Conservation (phyloP, 2,329 filamentous ascomycete genomes). For the Colletotrichum eremochloae region DNA sequence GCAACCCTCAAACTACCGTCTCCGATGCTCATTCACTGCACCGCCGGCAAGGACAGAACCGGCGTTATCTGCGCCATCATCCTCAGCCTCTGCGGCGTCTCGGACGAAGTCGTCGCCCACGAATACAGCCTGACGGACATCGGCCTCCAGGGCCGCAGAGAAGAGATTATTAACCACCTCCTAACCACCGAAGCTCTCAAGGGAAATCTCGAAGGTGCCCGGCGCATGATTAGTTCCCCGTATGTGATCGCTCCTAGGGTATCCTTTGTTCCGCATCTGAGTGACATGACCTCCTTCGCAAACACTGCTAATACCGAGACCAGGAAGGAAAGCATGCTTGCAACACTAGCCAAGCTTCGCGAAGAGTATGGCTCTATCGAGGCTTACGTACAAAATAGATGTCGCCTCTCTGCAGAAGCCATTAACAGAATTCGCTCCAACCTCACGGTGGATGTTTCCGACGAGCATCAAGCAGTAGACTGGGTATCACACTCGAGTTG, state of each 20-base stretch:
- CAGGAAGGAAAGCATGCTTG: slow-evolving; percentile 63
- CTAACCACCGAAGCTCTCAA: slow-evolving; percentile 64
- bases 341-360: slow-evolving; percentile 67
- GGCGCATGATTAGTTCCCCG: slow-evolving; percentile 60
- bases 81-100: slow-evolving; percentile 73
- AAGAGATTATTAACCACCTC: slow-evolving; percentile 64
- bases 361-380: slow-evolving; percentile 74
- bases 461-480: slow-evolving; percentile 24
- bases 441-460: slow-evolving; percentile 55
- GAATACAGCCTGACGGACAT: slow-evolving; percentile 78
- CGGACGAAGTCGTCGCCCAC: slow-evolving; percentile 68
- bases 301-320: slow-evolving; percentile 1
- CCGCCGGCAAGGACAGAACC: slow-evolving; percentile 83
- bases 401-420: slow-evolving; percentile 68
- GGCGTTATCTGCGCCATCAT: slow-evolving; percentile 78
- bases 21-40: slow-evolving; percentile 78
- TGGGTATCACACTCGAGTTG: slow-evolving; percentile 31
- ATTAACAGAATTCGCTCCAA: slow-evolving; percentile 66
- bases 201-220: slow-evolving; percentile 59
- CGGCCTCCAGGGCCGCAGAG: slow-evolving; percentile 68
- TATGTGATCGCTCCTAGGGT: slow-evolving; percentile 45
- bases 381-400: slow-evolving; percentile 70
- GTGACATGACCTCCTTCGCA: not conserved
- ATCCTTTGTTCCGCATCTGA: not conserved
- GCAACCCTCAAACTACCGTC: slow-evolving; percentile 53